phyloP scores from a whole-genome alignment of 1,139 yeast species.

The Ogataea hybrid region DNA sequence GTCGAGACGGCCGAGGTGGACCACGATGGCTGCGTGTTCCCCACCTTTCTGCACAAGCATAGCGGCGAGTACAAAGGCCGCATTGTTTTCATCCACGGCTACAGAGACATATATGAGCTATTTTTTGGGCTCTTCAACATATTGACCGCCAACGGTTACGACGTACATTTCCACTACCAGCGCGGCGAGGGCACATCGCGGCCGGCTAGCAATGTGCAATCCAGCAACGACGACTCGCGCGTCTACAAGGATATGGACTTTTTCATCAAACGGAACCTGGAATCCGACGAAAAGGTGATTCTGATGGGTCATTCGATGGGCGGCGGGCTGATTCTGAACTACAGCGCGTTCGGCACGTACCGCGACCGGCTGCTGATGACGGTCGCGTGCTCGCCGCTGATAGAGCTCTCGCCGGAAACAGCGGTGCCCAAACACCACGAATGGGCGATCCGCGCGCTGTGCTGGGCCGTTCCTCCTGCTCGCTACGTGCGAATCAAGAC shows the following conservation, averaged over 20 bases:
- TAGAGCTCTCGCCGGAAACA: slow-evolving; percentile 57
- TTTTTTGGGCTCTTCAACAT: slow-evolving; percentile 61
- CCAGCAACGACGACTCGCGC: slow-evolving; percentile 62
- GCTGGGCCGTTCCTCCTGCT: slow-evolving; percentile 45
- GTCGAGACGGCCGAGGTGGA: slow-evolving; percentile 5
- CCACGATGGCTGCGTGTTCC: slow-evolving; percentile 22
- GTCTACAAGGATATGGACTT: slow-evolving; percentile 70
- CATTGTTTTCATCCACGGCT: slow-evolving; percentile 74
- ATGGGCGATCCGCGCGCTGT: slow-evolving; percentile 47
- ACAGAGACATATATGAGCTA: slow-evolving; percentile 59
- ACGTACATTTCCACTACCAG: slow-evolving; percentile 77
- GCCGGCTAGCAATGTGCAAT: slow-evolving; percentile 50
- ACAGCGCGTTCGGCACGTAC: slow-evolving; percentile 65
- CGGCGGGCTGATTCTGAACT: slow-evolving; percentile 77
- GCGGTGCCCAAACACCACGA: slow-evolving; percentile 52
- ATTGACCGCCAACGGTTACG: slow-evolving; percentile 62
- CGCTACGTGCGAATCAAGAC: slow-evolving; percentile 51
- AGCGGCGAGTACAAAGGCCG: slow-evolving; percentile 45
- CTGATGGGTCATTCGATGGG: slow-evolving; percentile 96
- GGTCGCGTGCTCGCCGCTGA: slow-evolving; percentile 66
- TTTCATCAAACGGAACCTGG: slow-evolving; percentile 43
- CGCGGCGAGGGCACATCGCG: slow-evolving; percentile 86
- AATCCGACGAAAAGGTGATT: slow-evolving; percentile 43
- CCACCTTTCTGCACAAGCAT: slow-evolving; percentile 22
- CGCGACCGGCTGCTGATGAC: slow-evolving; percentile 53